Evolutionary conservation across 2,329 filamentous ascomycete species (phyloP).

Genomic region (Gaeumannomyces sp.): DNA sequence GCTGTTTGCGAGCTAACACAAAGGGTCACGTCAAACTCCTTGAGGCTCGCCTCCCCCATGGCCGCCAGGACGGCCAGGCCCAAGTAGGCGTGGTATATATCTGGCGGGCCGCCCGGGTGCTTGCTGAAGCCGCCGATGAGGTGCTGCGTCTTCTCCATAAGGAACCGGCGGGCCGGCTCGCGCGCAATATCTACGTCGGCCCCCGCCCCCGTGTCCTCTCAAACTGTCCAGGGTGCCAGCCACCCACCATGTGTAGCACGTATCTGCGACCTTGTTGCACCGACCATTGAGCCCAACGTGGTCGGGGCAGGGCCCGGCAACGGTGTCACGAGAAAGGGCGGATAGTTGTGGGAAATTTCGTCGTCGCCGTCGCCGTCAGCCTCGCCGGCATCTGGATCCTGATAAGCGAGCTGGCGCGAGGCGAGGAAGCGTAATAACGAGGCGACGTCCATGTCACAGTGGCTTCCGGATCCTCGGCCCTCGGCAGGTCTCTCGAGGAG

Average conservation of each 20-base stretch:
- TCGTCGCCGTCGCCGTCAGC: slow-evolving; percentile 29
- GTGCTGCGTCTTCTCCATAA: slow-evolving; percentile 83
- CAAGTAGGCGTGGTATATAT: slow-evolving; percentile 84
- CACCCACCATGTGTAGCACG: slow-evolving; percentile 95
- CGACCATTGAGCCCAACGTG: slow-evolving; percentile 82
- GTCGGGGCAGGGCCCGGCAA: slow-evolving; percentile 25
- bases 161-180: slow-evolving; percentile 62
- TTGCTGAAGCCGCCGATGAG: slow-evolving; percentile 79
- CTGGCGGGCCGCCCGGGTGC: slow-evolving; percentile 58
- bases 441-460: slow-evolving; percentile 34
- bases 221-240: slow-evolving; percentile 51
- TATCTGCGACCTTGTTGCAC: slow-evolving; percentile 86
- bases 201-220: slow-evolving; percentile 43
- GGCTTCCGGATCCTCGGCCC: slow-evolving; percentile 19
- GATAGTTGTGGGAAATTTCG: slow-evolving; percentile 24
- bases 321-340: slow-evolving; percentile 28
- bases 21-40: slow-evolving; percentile 65
- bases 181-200: slow-evolving; percentile 51
- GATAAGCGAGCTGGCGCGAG: slow-evolving; percentile 52
- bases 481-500: slow-evolving; percentile 60
- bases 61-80: slow-evolving; percentile 75
- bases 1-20: slow-evolving; percentile 63
- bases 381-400: slow-evolving; percentile 35
- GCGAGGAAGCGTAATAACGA: slow-evolving; percentile 47
- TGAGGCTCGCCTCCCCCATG: slow-evolving; percentile 63